phyloP scores from a whole-genome alignment of 2,329 filamentous ascomycete species.

The Zalaria sp. region DNA sequence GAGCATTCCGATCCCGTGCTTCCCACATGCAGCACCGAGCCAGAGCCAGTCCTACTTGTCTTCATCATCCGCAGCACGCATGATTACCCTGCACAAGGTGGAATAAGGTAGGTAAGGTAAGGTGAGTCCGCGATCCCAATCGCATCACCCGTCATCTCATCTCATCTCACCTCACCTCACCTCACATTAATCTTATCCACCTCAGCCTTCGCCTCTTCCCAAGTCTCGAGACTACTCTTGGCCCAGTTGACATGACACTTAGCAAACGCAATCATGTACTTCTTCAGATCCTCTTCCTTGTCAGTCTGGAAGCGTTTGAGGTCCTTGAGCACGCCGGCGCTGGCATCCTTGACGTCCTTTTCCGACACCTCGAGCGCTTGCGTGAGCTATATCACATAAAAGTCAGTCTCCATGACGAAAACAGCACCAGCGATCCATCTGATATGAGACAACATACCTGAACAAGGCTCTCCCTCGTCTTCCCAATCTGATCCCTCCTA shows the following conservation, averaged over 20 bases:
- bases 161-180: conserved; percentile 1
- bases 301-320: conserved; percentile 85
- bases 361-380: conserved; percentile 80
- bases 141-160: not conserved
- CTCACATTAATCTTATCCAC: conserved; percentile 66
- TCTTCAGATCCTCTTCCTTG: conserved; percentile 85
- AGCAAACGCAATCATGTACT: conserved; percentile 93
- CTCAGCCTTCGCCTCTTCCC: conserved; percentile 80
- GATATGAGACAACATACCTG: conserved; percentile 26
- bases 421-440: too few species aligned
- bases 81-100: too few species aligned
- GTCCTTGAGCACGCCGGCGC: conserved; percentile 74
- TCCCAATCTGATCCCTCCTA: conserved; percentile 82
- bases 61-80: too few species aligned
- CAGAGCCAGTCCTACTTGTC: too few species aligned
- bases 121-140: too few species aligned
- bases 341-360: conserved; percentile 87
- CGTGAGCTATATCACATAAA: conserved; percentile 49
- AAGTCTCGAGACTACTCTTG: conserved; percentile 76
- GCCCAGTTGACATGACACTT: conserved; percentile 92
- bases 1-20: too few species aligned
- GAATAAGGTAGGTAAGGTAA: too few species aligned
- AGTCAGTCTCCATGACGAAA: too few species aligned
- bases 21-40: too few species aligned
- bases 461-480: conserved; percentile 75